Evolutionary conservation across 1,284 basidiomycete genomes (phyloP).

Genomic region (Tetrapyrgos nigripes): DNA sequence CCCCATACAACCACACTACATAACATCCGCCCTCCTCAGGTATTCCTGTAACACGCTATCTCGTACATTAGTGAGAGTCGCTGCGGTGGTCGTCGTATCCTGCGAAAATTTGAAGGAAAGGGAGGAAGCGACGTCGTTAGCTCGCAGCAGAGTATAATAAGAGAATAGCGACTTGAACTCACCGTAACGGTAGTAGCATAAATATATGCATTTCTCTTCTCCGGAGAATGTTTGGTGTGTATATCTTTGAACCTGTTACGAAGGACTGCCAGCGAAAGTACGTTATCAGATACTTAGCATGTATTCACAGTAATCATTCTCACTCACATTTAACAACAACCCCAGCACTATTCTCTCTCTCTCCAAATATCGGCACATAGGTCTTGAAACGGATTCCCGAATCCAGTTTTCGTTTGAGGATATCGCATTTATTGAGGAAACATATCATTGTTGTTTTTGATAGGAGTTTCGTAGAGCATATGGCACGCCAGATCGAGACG

Average conservation of each 20-base stretch:
- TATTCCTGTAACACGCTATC: slow-evolving; percentile 63
- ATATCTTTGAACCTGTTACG: slow-evolving; percentile 64
- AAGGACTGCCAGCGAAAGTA: slow-evolving; percentile 20
- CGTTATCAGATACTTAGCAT: slow-evolving; percentile 34
- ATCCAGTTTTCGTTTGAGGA: slow-evolving; percentile 45
- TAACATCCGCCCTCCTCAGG: slow-evolving; percentile 48
- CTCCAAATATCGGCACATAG: slow-evolving; percentile 41
- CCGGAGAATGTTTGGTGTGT: slow-evolving; percentile 52
- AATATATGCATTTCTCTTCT: slow-evolving; percentile 56
- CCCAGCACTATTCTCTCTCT: slow-evolving; percentile 32
- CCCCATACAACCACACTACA: too few relatives aligned
- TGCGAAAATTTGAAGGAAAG: slow-evolving; percentile 19
- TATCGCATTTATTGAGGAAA: slow-evolving; percentile 73
- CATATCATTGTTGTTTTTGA: slow-evolving; percentile 62
- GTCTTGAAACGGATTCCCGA: slow-evolving; percentile 36
- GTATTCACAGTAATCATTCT: neutral
- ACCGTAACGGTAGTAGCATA: slow-evolving; percentile 70
- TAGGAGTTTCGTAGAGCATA: slow-evolving; percentile 62
- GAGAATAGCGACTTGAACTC: slow-evolving; percentile 29
- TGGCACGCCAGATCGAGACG: slow-evolving; percentile 65
- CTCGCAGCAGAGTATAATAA: too few relatives aligned
- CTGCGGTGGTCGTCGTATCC: slow-evolving; percentile 51
- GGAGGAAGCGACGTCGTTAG: slow-evolving; percentile 6
- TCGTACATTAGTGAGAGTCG: slow-evolving; percentile 49
- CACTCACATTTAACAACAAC: slow-evolving; percentile 50